Evolutionary conservation across 2,329 filamentous ascomycete genomes (phyloP), one percentile per base, ranked within the genome.

Genomic region (Pseudogymnoascus destructans): DNA sequence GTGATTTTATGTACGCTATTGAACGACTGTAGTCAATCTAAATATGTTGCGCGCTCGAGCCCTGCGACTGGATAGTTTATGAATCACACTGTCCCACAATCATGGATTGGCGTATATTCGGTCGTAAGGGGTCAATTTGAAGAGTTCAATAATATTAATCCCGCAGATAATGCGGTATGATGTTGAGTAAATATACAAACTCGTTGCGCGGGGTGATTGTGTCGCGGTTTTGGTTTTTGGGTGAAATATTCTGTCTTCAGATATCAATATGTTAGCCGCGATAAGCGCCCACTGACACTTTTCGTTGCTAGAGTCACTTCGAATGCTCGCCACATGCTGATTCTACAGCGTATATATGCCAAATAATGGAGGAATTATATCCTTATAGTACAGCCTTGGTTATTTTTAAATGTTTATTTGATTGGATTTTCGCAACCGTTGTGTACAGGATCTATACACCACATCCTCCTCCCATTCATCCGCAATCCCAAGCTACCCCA

Each of bases 111-210:
- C 15, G 46, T 17, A 17, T 30, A 19, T 32, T 52, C 25, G 9
- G 25, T 30, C 25, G 25, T 10, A 32, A 52, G 10, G 10, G 25
- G 46, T 8, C 46, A 52, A 52, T 52, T 30, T 52, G n/a, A 52
- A 52, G 9, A 52, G 13, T 30, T 30, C 25, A 52, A 52, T 52
- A 52, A 30, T 52, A 52, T 9, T 8, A 32, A 52, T 5, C 25
- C 15, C 32, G 25, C 46, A 32, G 19, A 52, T 52, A 19, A 52
- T 52, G 25, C 46, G n/a, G 46, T 52, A 30, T 52, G n/a, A 25
- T 52, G 46, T 52, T 52, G 46, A 52, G 46, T 52, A 52, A 52
- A 52, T 52, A 52, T 52, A 52, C 25, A 52, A 52, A 52, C 46
- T 52, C 46, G 46, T 32, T 17, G 46, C 25, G n/a, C 2, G 25